Evolutionary conservation across 2,329 filamentous ascomycete genomes (phyloP).

Genomic region (Talaromyces sp.): DNA sequence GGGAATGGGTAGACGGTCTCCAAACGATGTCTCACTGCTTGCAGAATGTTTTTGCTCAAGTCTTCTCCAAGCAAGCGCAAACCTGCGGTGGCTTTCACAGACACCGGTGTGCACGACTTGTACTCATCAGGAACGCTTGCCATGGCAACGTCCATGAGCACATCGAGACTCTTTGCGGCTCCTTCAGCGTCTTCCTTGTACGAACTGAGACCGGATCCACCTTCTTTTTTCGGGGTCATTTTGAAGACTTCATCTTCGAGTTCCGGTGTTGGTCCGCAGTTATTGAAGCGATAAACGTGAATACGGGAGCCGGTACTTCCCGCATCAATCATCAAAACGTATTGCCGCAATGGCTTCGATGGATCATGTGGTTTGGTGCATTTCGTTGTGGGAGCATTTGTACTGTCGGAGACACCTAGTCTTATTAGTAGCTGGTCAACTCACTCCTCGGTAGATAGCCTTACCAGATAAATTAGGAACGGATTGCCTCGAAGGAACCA

Average conservation of each 20-base stretch:
- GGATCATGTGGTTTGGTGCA: conserved; percentile 82
- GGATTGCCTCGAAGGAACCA: conserved; percentile 44
- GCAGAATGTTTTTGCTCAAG: conserved; percentile 77
- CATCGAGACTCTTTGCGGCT: conserved; percentile 85
- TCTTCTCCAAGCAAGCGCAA: conserved; percentile 81
- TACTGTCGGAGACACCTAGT: conserved; percentile 1
- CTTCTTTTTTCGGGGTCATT: conserved; percentile 83
- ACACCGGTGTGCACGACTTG: conserved; percentile 87
- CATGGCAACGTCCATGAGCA: conserved; percentile 82
- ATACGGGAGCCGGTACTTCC: conserved; percentile 97
- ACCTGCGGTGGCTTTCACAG: conserved; percentile 97
- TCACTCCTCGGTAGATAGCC: not conserved
- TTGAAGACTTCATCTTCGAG: conserved; percentile 90
- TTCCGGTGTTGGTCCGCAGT: conserved; percentile 92
- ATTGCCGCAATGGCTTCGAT: conserved; percentile 92
- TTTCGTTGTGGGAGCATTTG: conserved; percentile 51
- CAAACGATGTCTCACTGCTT: conserved; percentile 77
- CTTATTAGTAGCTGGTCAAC: not conserved
- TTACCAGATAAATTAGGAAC: conserved; percentile 30
- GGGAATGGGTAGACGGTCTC: conserved; percentile 94
- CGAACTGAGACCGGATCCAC: conserved; percentile 76
- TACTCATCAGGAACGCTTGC: conserved; percentile 80
- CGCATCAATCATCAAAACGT: conserved; percentile 97
- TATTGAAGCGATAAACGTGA: conserved; percentile 99
- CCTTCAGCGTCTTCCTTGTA: conserved; percentile 83